Percentiles rank a stretch among this genome's conserved stretches.
These are phyloP conservation scores for Lepidium campestre DNA, from an alignment of 441 rosid genomes.

Conservation along the genomic window DNA sequence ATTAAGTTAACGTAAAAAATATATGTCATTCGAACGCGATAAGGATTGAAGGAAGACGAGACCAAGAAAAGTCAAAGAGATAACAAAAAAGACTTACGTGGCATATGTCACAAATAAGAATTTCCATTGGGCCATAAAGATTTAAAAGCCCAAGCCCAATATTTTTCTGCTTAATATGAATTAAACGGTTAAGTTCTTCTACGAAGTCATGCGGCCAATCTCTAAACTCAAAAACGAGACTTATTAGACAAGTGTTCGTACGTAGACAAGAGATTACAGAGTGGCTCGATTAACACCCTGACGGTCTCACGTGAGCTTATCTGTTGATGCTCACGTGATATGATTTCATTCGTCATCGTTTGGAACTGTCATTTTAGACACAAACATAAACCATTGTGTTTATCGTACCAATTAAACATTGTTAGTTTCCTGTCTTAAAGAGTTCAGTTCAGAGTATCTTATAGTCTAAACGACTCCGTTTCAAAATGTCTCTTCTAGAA, in stretches of 20 bases:
- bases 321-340: background rate
- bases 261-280: background rate
- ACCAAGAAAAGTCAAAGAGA: background rate
- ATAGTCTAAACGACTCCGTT: background rate
- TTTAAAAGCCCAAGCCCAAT: too few relatives aligned
- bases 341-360: background rate
- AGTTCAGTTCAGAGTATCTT: background rate
- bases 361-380: background rate
- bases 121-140: background rate
- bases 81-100: background rate
- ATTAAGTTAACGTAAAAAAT: too few relatives aligned
- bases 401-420: background rate
- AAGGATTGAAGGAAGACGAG: background rate
- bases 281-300: background rate
- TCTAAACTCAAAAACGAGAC: background rate
- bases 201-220: background rate
- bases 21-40: too few relatives aligned
- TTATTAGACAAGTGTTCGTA: background rate
- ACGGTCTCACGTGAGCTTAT: background rate
- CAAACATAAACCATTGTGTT: background rate
- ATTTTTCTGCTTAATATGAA: too few relatives aligned
- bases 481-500: background rate
- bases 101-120: background rate
- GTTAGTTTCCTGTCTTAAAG: background rate
- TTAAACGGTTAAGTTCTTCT: background rate